Conservation (phyloP, 352 stramenopile genomes). For the Phytophthora tentaculata region DNA sequence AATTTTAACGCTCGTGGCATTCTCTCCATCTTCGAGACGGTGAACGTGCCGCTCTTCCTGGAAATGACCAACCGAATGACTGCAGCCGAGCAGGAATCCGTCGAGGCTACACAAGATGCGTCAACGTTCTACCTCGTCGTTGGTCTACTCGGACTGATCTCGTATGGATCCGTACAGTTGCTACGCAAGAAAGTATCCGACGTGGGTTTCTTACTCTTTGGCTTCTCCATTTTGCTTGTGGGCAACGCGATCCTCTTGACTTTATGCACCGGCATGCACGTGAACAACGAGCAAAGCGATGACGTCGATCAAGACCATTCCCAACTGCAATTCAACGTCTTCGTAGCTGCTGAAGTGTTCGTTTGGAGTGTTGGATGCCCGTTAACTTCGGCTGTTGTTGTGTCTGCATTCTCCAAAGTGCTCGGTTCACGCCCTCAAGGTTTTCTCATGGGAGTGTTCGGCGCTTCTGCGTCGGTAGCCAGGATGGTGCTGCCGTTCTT, state of each 20-base stretch:
- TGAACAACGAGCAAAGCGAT: slow-evolving; percentile 12
- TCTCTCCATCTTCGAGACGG: slow-evolving; percentile 76
- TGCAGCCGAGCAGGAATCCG: slow-evolving; percentile 24
- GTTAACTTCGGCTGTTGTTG: slow-evolving; percentile 56
- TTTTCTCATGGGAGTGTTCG: slow-evolving; percentile 66
- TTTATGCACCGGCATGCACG: slow-evolving; percentile 32
- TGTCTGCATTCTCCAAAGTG: slow-evolving; percentile 65
- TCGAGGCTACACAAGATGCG: slow-evolving; percentile 37
- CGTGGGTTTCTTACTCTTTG: slow-evolving; percentile 51
- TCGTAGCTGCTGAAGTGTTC: slow-evolving; percentile 54
- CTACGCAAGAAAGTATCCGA: slow-evolving; percentile 48
- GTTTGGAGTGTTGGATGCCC: slow-evolving; percentile 73
- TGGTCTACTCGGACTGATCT: slow-evolving; percentile 57
- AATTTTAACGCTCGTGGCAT: slow-evolving; percentile 71
- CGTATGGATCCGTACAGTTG: slow-evolving; percentile 46
- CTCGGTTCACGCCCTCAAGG: slow-evolving; percentile 60
- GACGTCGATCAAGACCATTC: slow-evolving; percentile 16
- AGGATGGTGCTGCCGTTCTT: slow-evolving; percentile 68
- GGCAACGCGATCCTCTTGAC: slow-evolving; percentile 56
- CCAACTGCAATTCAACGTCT: slow-evolving; percentile 35
- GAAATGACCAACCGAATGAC: slow-evolving; percentile 46
- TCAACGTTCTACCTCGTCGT: slow-evolving; percentile 61
- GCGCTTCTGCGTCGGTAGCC: slow-evolving; percentile 57
- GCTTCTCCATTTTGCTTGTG: slow-evolving; percentile 50
- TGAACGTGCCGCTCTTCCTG: slow-evolving; percentile 69